Evolutionary conservation across 345 rosid species (phyloP).

Genomic region (Dipteronia sinensis): DNA sequence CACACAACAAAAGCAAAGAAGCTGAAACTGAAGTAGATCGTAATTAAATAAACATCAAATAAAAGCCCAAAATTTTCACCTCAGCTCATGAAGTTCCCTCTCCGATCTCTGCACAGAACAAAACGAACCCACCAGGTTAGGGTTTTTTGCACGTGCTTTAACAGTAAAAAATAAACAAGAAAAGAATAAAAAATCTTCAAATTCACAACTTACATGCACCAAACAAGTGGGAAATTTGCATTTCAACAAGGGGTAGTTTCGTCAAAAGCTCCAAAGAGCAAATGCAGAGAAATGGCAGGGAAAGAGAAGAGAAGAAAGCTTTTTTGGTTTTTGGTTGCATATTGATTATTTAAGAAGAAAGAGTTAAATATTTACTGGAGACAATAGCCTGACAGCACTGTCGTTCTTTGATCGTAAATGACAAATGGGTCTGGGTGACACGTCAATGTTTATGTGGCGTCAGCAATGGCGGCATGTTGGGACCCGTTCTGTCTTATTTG

Average conservation of each 20-base stretch:
- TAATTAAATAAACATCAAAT: conserved; percentile 21
- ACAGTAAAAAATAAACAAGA: not conserved
- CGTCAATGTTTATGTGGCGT: conserved; percentile 14
- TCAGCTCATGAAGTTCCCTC: conserved; percentile 23
- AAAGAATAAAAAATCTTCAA: not conserved
- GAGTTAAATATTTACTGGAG: conserved; percentile 20
- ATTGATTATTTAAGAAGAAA: conserved; percentile 3
- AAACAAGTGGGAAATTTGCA: not conserved
- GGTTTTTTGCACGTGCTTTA: conserved; percentile 14
- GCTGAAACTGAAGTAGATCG: conserved; percentile 23
- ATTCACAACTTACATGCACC: conserved; percentile 26
- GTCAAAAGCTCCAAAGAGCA: conserved; percentile 8
- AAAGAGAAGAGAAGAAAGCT: not conserved
- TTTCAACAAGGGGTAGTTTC: conserved; percentile 9
- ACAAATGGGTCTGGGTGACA: not conserved
- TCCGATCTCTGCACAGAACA: conserved; percentile 23
- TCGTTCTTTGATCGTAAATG: not conserved
- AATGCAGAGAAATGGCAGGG: conserved; percentile 19
- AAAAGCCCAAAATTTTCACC: conserved; percentile 32
- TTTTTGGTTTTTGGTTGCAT: conserved; percentile 7
- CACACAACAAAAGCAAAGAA: conserved; percentile 2
- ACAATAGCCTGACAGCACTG: not conserved
- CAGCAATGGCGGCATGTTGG: not conserved
- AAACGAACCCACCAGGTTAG: conserved; percentile 24
- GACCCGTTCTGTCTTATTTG: conserved; percentile 8